Conservation (phyloP, 768 basidiomycete species). For the Asterophora lycoperdoides region DNA sequence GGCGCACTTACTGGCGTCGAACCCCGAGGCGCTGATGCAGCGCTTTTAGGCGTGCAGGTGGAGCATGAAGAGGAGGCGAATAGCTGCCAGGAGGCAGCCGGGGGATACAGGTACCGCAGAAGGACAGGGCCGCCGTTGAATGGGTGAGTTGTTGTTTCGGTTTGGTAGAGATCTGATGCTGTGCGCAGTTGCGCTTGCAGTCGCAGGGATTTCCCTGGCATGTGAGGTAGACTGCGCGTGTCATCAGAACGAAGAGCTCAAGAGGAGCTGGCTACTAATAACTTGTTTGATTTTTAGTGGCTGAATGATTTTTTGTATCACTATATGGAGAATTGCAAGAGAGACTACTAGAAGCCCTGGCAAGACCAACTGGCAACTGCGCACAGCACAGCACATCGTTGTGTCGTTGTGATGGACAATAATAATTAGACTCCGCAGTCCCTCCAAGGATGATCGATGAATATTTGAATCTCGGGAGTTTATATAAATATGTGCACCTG, state of each 20-base stretch:
- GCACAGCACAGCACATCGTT: too few relatives aligned
- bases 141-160: constrained; percentile 52
- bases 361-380: too few relatives aligned
- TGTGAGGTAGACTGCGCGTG: constrained; percentile 89
- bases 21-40: constrained; percentile 68
- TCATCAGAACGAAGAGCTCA: constrained; percentile 96
- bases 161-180: not conserved
- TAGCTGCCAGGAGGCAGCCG: constrained; percentile 52
- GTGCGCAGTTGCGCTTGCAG: constrained; percentile 69
- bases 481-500: too few relatives aligned
- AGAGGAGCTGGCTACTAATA: constrained; percentile 95
- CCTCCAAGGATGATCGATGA: too few relatives aligned
- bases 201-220: constrained; percentile 84
- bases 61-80: constrained; percentile 39
- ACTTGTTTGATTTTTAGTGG: constrained; percentile 64
- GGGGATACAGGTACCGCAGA: constrained; percentile 73
- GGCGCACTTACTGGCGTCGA: constrained; percentile 58
- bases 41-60: constrained; percentile 54
- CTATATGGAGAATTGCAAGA: not conserved
- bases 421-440: too few relatives aligned
- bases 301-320: constrained; percentile 1
- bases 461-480: too few relatives aligned
- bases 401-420: too few relatives aligned
- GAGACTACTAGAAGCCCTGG: too few relatives aligned
- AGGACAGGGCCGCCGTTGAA: constrained; percentile 86